Evolutionary conservation across 2,329 filamentous ascomycete species (phyloP).

Genomic region (Mariannaea elegans): DNA sequence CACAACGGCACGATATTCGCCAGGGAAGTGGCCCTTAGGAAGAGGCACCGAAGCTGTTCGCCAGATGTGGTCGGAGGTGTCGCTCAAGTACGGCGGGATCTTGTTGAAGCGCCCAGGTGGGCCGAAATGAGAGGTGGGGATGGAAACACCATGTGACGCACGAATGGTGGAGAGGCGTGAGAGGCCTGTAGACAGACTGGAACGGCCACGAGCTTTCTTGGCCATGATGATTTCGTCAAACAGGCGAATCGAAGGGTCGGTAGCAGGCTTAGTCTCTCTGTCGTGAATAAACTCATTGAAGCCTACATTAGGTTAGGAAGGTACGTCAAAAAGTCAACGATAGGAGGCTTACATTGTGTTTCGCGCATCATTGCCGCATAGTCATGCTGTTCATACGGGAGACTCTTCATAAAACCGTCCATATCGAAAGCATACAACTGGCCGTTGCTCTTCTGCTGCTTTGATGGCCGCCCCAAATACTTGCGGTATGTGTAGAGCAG

Average conservation of each 20-base stretch:
- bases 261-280: slow-evolving; percentile 71
- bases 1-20: slow-evolving; percentile 68
- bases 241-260: slow-evolving; percentile 73
- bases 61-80: slow-evolving; percentile 83
- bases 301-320: slow-evolving; percentile 29
- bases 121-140: slow-evolving; percentile 48
- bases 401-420: slow-evolving; percentile 70
- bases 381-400: slow-evolving; percentile 72
- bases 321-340: neutral
- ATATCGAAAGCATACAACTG: slow-evolving; percentile 72
- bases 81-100: slow-evolving; percentile 70
- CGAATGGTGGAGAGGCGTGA: slow-evolving; percentile 69
- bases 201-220: slow-evolving; percentile 74
- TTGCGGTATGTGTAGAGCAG: slow-evolving; percentile 73
- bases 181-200: slow-evolving; percentile 71
- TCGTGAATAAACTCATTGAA: slow-evolving; percentile 90
- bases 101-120: slow-evolving; percentile 52
- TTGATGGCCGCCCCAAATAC: slow-evolving; percentile 66
- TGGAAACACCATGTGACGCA: slow-evolving; percentile 61
- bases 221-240: slow-evolving; percentile 88
- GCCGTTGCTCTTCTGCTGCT: slow-evolving; percentile 67
- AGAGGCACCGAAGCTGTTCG: slow-evolving; percentile 70
- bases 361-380: slow-evolving; percentile 71
- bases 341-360: slow-evolving; percentile 65
- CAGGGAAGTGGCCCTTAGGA: slow-evolving; percentile 68